These are phyloP conservation scores for Aspergillus sojae DNA, from an alignment of 2,329 filamentous ascomycete genomes.

Conservation along the genomic window DNA sequence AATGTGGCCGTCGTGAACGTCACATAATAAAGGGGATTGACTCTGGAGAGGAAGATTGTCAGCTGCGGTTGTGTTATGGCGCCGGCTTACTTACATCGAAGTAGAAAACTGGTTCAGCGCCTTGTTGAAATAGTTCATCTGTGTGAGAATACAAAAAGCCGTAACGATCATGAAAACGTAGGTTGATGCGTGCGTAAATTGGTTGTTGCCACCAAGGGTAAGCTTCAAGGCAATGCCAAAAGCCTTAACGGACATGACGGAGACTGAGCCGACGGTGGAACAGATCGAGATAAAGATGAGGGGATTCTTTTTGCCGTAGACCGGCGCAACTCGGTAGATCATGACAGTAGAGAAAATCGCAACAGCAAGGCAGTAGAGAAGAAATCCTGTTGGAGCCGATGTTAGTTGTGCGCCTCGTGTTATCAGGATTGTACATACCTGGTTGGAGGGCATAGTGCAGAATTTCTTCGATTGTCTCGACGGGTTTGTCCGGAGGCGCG, in stretches of 20 bases:
- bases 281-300: constrained; percentile 97
- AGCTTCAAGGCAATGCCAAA: constrained; percentile 97
- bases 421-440: constrained; percentile 58
- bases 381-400: constrained; percentile 67
- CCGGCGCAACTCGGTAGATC: constrained; percentile 92
- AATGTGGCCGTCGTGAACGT: constrained; percentile 95
- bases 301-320: constrained; percentile 92
- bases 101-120: constrained; percentile 95
- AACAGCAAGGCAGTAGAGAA: constrained; percentile 81
- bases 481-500: constrained; percentile 89
- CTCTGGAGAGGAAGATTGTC: constrained; percentile 54
- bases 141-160: constrained; percentile 88
- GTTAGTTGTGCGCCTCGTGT: constrained; percentile 8
- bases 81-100: constrained; percentile 72
- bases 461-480: constrained; percentile 89
- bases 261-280: constrained; percentile 93
- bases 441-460: constrained; percentile 86
- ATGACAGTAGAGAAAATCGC: constrained; percentile 84
- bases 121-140: constrained; percentile 99
- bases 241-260: constrained; percentile 98
- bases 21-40: constrained; percentile 96
- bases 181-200: constrained; percentile 91
- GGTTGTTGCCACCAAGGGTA: constrained; percentile 89
- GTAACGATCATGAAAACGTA: constrained; percentile 97
- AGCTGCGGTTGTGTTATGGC: constrained; percentile 1